Percentiles rank a stretch among this genome's conserved stretches.
Evolutionary conservation across 169 alveolate genomes (phyloP).

Genomic region (Babesia sp.): DNA sequence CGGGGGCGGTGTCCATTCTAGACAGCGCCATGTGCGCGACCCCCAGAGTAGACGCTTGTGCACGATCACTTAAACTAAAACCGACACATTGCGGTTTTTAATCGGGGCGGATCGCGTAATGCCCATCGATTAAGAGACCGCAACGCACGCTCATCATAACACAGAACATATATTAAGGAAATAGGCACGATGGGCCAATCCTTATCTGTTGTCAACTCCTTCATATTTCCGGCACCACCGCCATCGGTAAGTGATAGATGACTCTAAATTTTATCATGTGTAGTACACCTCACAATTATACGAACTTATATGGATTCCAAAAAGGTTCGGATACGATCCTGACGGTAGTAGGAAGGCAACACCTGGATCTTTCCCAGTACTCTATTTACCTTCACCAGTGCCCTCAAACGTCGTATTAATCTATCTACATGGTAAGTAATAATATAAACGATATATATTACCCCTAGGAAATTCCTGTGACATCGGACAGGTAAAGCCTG

Average conservation of each 20-base stretch:
- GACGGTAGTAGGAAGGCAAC: constrained; percentile 14
- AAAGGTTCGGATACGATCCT: constrained; percentile 45
- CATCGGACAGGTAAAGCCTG: constrained; percentile 82
- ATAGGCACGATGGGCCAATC: constrained; percentile 52
- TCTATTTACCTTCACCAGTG: constrained; percentile 45
- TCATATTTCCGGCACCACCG: constrained; percentile 68
- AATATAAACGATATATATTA: background rate
- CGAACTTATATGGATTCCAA: constrained; percentile 65
- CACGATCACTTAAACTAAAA: background rate
- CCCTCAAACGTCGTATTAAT: constrained; percentile 50
- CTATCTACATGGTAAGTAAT: constrained; percentile 59
- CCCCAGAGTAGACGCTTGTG: background rate
- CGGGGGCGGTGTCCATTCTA: background rate
- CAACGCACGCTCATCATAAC: no score
- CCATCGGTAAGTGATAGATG: constrained; percentile 36
- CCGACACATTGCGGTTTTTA: background rate
- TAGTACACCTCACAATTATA: constrained; percentile 57
- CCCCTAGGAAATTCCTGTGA: constrained; percentile 81
- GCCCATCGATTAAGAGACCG: background rate
- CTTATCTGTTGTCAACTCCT: constrained; percentile 43
- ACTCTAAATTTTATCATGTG: background rate
- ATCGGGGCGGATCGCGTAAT: no score
- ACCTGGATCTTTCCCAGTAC: constrained; percentile 63
- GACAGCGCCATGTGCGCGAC: constrained; percentile 7
- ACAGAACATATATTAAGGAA: background rate